Evolutionary conservation across 1,284 basidiomycete species (phyloP).

Genomic region (Fomes fomentarius): DNA sequence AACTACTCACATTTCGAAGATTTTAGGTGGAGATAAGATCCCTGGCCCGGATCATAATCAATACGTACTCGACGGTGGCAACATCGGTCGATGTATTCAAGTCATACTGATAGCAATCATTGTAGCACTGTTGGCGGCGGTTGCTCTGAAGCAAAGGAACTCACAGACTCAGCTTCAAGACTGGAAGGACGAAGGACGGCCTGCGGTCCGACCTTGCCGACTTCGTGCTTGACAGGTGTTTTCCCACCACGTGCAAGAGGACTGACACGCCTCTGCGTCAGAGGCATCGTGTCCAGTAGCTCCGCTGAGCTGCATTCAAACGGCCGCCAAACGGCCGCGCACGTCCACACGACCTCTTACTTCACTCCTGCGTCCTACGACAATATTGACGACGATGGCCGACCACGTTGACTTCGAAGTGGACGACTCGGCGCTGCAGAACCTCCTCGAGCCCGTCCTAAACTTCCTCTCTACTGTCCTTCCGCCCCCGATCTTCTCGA

Average conservation of each 20-base stretch:
- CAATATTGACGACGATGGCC: constrained; percentile 7
- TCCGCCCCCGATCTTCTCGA: constrained; percentile 56
- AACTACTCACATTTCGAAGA: no score
- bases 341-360: neutral
- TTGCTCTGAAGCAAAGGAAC: no score
- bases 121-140: no score
- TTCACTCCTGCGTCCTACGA: no score
- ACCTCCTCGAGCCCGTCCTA: constrained; percentile 54
- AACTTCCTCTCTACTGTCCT: constrained; percentile 56
- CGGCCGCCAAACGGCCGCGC: neutral
- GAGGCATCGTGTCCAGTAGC: neutral
- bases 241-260: neutral
- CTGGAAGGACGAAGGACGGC: no score
- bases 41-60: no score
- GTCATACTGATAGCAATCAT: no score
- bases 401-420: constrained; percentile 7
- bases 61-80: no score
- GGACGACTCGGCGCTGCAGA: constrained; percentile 7
- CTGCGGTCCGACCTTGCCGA: neutral
- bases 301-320: neutral
- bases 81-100: no score
- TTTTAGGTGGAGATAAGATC: no score
- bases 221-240: neutral
- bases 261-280: neutral
- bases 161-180: no score